Evolutionary conservation across 2,329 filamentous ascomycete species (phyloP).

Genomic region (Aspergillus puulaauensis): DNA sequence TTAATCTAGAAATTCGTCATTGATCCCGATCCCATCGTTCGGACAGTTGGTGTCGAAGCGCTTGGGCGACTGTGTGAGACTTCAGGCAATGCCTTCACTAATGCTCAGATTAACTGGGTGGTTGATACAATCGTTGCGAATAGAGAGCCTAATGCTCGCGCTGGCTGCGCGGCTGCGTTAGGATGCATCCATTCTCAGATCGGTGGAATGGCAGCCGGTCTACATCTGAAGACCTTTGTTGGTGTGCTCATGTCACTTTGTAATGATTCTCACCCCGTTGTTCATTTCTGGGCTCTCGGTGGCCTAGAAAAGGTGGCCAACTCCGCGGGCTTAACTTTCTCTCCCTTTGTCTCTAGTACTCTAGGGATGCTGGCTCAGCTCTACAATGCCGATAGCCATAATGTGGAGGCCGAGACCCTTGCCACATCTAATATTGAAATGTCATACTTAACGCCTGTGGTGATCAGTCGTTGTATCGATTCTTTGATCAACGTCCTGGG

Average conservation of each 20-base stretch:
- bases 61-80: constrained; percentile 80
- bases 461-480: constrained; percentile 84
- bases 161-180: constrained; percentile 90
- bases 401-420: constrained; percentile 74
- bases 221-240: constrained; percentile 95
- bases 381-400: constrained; percentile 88
- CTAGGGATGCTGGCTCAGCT: constrained; percentile 92
- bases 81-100: constrained; percentile 86
- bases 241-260: constrained; percentile 96
- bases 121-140: constrained; percentile 94
- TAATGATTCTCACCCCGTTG: constrained; percentile 89
- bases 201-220: constrained; percentile 94
- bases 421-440: constrained; percentile 89
- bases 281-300: constrained; percentile 95
- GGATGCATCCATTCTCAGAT: constrained; percentile 94
- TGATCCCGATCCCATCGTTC: constrained; percentile 80
- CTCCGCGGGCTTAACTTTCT: constrained; percentile 88
- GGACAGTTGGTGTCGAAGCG: constrained; percentile 80
- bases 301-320: constrained; percentile 83
- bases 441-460: constrained; percentile 76
- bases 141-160: constrained; percentile 86
- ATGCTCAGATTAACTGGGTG: constrained; percentile 82
- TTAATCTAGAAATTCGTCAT: constrained; percentile 67
- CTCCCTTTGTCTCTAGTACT: constrained; percentile 83
- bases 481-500: constrained; percentile 96